phyloP scores from a whole-genome alignment of 225 moss, liverwort and hornwort species.

The Sphagnum tenellum region DNA sequence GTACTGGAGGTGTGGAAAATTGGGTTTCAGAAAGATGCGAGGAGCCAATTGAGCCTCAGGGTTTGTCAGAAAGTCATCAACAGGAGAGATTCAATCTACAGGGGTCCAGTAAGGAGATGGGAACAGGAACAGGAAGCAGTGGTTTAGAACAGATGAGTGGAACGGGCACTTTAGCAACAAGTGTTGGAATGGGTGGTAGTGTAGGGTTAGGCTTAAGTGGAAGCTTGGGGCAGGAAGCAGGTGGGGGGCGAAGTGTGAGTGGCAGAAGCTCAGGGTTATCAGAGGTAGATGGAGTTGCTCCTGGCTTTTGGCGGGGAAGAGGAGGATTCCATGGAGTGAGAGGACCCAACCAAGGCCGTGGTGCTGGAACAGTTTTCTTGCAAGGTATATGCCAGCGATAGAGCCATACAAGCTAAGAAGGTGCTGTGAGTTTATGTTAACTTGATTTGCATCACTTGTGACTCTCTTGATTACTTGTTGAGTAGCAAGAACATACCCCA shows the following conservation, averaged over 20 bases:
- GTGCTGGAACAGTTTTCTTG: constrained; percentile 1
- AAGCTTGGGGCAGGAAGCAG: not conserved
- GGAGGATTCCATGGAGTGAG: constrained; percentile 1
- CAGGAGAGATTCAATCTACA: not conserved
- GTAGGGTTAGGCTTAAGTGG: not conserved
- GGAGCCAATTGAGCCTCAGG: not conserved
- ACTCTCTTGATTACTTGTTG: too few relatives aligned
- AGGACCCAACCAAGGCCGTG: constrained; percentile 1
- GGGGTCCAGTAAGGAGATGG: not conserved
- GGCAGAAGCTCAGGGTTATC: constrained; percentile 7
- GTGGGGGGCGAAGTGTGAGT: constrained; percentile 6
- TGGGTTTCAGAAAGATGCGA: not conserved
- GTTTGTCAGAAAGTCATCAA: not conserved
- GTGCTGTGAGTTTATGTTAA: too few relatives aligned
- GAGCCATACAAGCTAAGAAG: too few relatives aligned
- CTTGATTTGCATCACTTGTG: too few relatives aligned
- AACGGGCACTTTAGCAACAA: constrained; percentile 5
- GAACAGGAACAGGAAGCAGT: not conserved
- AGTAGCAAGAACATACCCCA: too few relatives aligned
- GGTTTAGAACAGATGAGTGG: constrained; percentile 5
- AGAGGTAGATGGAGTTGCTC: constrained; percentile 3
- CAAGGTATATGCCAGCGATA: not conserved
- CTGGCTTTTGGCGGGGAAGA: constrained; percentile 1
- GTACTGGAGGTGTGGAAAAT: not conserved
- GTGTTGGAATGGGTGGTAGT: constrained; percentile 4